phyloP scores from a whole-genome alignment of 768 basidiomycete genomes.

The Lactarius hengduanensis region DNA sequence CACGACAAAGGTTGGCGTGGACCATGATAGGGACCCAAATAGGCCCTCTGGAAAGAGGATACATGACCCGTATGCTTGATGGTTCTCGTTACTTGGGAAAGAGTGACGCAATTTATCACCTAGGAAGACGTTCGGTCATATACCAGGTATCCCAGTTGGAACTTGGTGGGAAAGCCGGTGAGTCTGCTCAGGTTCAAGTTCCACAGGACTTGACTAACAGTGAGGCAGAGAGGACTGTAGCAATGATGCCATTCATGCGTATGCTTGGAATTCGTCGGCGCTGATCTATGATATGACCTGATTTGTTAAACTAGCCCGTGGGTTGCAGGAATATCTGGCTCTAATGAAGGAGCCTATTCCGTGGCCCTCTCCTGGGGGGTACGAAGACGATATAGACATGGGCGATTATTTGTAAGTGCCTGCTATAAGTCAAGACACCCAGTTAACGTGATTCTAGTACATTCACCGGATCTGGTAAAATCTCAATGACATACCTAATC shows the following conservation, averaged over 20 bases:
- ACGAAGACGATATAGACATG: constrained; percentile 80
- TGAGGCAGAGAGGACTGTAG: constrained; percentile 57
- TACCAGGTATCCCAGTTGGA: constrained; percentile 77
- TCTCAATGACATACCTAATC: neutral
- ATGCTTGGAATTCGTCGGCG: constrained; percentile 32
- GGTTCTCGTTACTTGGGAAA: neutral
- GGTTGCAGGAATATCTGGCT: constrained; percentile 78
- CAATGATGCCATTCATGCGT: constrained; percentile 82
- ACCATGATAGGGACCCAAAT: constrained; percentile 32
- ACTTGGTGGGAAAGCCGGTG: constrained; percentile 79
- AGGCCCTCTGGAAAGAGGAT: constrained; percentile 34
- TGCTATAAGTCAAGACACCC: constrained; percentile 6
- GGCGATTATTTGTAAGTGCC: constrained; percentile 77
- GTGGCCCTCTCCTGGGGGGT: constrained; percentile 89
- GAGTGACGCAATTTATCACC: constrained; percentile 3
- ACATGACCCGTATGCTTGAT: constrained; percentile 51
- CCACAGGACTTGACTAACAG: constrained; percentile 8
- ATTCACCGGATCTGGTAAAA: constrained; percentile 71
- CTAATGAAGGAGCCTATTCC: constrained; percentile 72
- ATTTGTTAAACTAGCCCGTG: constrained; percentile 52
- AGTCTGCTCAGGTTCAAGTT: constrained; percentile 28
- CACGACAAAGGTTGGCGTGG: constrained; percentile 29
- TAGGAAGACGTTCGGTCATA: constrained; percentile 77
- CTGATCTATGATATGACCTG: constrained; percentile 4
- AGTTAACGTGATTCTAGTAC: constrained; percentile 46